These are phyloP conservation scores for Madurella mycetomatis DNA, from an alignment of 2,329 filamentous ascomycete genomes.

Conservation along the genomic window DNA sequence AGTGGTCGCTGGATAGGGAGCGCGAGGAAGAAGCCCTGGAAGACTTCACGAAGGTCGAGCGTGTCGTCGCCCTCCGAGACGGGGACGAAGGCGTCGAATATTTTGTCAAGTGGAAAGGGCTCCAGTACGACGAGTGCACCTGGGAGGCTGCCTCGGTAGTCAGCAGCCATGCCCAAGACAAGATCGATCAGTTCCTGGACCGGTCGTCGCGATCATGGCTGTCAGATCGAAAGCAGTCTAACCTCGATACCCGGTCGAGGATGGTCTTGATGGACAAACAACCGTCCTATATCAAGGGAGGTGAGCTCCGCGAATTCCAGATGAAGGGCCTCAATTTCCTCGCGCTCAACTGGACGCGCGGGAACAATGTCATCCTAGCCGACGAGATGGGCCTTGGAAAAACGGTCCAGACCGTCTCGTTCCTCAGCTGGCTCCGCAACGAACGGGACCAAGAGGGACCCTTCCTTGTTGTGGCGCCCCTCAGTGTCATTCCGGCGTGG, in stretches of 20 bases:
- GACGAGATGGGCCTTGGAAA: slow-evolving; percentile 99
- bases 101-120: slow-evolving; percentile 92
- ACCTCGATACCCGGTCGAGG: slow-evolving; percentile 66
- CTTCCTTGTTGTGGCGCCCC: slow-evolving; percentile 92
- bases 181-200: slow-evolving; percentile 88
- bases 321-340: slow-evolving; percentile 92
- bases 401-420: slow-evolving; percentile 94
- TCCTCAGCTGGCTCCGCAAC: slow-evolving; percentile 95
- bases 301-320: slow-evolving; percentile 88
- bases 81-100: slow-evolving; percentile 82
- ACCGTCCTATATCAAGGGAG: slow-evolving; percentile 77
- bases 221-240: slow-evolving; percentile 75
- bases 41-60: slow-evolving; percentile 88
- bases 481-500: slow-evolving; percentile 97
- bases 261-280: slow-evolving; percentile 73
- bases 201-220: slow-evolving; percentile 74
- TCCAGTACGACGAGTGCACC: slow-evolving; percentile 90
- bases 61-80: slow-evolving; percentile 79
- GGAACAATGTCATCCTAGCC: slow-evolving; percentile 92
- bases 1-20: slow-evolving; percentile 93
- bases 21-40: slow-evolving; percentile 81
- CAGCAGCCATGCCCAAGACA: slow-evolving; percentile 72
- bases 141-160: slow-evolving; percentile 81
- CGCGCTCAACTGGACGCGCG: slow-evolving; percentile 90
- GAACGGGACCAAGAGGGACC: slow-evolving; percentile 86